Conservation (phyloP, 1,284 basidiomycete species). For the Trichosporon sp. region DNA sequence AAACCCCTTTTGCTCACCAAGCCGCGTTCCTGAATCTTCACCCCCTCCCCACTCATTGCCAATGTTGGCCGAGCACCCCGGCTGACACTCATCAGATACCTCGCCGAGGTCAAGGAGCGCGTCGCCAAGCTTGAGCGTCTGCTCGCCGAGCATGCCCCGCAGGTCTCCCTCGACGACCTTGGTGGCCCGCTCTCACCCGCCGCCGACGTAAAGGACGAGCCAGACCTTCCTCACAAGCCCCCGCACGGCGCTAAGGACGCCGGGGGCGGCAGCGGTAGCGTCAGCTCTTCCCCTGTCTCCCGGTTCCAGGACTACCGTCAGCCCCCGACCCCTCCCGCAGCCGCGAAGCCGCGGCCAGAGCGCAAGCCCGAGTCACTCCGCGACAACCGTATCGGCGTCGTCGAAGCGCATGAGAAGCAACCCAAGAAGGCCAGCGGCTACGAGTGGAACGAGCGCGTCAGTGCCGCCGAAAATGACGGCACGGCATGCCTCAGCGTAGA, state of each 20-base stretch:
- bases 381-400: constrained; percentile 18
- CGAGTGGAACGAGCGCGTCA: constrained; percentile 35
- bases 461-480: constrained; percentile 32
- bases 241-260: constrained; percentile 13
- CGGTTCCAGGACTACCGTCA: constrained; percentile 11
- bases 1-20: not conserved
- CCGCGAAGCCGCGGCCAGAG: constrained; percentile 12
- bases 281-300: constrained; percentile 13
- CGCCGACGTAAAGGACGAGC: constrained; percentile 15
- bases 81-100: constrained; percentile 25
- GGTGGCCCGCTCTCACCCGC: not conserved
- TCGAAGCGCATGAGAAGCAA: constrained; percentile 30
- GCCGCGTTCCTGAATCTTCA: not conserved
- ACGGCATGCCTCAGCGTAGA: constrained; percentile 37
- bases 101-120: constrained; percentile 34
- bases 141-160: constrained; percentile 26
- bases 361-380: not conserved
- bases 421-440: constrained; percentile 31
- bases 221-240: constrained; percentile 18
- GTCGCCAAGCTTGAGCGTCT: constrained; percentile 32
- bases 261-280: not conserved
- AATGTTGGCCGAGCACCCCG: not conserved
- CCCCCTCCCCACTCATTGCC: not conserved
- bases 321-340: constrained; percentile 20
- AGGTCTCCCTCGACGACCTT: constrained; percentile 26